Evolutionary conservation across 2,329 filamentous ascomycete genomes (phyloP).

Genomic region (Lasiodiplodia sp.): DNA sequence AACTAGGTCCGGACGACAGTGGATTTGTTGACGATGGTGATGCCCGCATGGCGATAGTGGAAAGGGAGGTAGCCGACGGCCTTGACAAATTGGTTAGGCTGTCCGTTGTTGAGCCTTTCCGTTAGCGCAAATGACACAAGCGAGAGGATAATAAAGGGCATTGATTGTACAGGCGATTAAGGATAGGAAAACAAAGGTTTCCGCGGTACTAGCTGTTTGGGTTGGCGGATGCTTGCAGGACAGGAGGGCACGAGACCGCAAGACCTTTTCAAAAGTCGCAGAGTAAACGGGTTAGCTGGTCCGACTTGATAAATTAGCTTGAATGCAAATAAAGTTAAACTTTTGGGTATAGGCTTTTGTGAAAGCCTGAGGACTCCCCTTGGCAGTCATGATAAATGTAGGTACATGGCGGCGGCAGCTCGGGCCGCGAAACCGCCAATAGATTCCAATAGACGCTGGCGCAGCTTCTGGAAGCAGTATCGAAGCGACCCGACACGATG

Average conservation of each 20-base stretch:
- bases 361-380: neutral
- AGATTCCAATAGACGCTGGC: constrained; percentile 18
- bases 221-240: neutral
- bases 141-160: neutral
- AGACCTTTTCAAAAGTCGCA: neutral
- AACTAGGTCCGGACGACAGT: too few species aligned
- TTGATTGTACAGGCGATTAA: too few species aligned
- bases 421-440: constrained; percentile 19
- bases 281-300: too few species aligned
- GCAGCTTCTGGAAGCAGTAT: constrained; percentile 22
- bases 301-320: too few species aligned
- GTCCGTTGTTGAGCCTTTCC: too few species aligned
- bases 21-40: too few species aligned
- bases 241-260: neutral
- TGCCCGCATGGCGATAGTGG: neutral
- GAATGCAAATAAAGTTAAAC: too few species aligned
- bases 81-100: neutral
- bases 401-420: neutral
- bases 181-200: neutral
- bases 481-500: constrained; percentile 23
- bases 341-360: too few species aligned
- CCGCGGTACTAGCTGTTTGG: neutral
- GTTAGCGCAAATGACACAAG: neutral
- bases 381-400: too few species aligned
- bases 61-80: neutral